A percentile compares a stretch with the other conserved stretches of the same genome.
Conservation (phyloP, 2,329 filamentous ascomycete genomes). For the Capronia epimyces region DNA sequence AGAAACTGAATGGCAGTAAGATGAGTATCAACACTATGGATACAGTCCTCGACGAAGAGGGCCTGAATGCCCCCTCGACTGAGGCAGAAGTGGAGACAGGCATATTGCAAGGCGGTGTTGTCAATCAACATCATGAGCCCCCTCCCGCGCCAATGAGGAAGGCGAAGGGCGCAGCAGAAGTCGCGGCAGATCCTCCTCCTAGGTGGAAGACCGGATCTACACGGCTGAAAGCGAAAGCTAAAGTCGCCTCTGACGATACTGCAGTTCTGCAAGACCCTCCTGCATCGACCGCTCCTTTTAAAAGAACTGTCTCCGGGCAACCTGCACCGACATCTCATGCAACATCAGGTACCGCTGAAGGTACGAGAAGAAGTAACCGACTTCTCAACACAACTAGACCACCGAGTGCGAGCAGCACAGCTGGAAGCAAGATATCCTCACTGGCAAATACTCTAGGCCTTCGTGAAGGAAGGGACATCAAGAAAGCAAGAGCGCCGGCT, state of each 20-base stretch:
- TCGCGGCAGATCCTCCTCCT: conserved; percentile 55
- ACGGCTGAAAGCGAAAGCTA: conserved; percentile 39
- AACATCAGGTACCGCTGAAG: conserved; percentile 55
- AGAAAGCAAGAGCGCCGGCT: conserved; percentile 73
- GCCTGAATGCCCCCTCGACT: conserved; percentile 20
- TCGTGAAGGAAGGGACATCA: conserved; percentile 66
- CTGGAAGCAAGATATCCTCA: conserved; percentile 54
- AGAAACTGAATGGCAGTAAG: conserved; percentile 46
- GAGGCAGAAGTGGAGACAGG: conserved; percentile 22
- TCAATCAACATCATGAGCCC: conserved; percentile 36
- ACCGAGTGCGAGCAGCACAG: conserved; percentile 37
- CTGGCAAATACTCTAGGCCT: conserved; percentile 53
- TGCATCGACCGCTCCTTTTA: conserved; percentile 49
- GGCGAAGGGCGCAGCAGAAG: conserved; percentile 50
- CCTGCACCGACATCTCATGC: conserved; percentile 45
- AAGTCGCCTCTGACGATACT: conserved; percentile 39
- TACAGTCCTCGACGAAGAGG: conserved; percentile 25
- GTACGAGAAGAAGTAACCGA: conserved; percentile 61
- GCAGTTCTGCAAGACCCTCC: conserved; percentile 31
- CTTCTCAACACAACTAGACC: conserved; percentile 67
- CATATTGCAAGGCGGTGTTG: conserved; percentile 21
- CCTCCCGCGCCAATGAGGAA: conserved; percentile 44
- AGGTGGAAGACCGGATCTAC: conserved; percentile 55
- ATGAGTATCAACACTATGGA: conserved; percentile 34
- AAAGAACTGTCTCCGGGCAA: conserved; percentile 88